Base-by-base conservation (phyloP, 805 yeast species). In the Saccharomyces kudriavzevii region DNA sequence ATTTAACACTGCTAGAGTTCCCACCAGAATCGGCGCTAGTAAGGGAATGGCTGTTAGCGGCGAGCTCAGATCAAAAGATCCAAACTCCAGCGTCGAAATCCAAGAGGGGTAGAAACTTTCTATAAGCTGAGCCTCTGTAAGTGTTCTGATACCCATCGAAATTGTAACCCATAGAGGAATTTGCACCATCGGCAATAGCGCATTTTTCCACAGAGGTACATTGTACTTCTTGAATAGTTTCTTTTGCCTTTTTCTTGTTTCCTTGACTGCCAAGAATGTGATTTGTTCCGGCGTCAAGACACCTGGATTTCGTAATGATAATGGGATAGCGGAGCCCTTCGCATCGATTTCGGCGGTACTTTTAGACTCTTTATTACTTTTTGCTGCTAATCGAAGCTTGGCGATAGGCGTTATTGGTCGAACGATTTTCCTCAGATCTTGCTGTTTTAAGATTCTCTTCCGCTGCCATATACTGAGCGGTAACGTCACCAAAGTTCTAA, bases 151-250 rank as follows among this genome's bases (percentile, higher is more conserved):
- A 1, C 90, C 83, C 59, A 84, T 74, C 11, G 94, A 85, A 77
- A 91, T 75, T 2, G 85, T 75, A 1, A 90, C 76, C 96, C 97
- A 91, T 5, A 91, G 67, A 0, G 98, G 98, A 22, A 92, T 77
- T 65, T 91, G 98, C 17, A 88, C 80, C 0, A 83, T 71, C 1
- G 97, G 97, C 40, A 89, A 72, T 3, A 87, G 61, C 53, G 82
- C 71, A 61, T 87, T 83, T 67, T 90, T 91, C 89, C 95, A 91
- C 54, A 84, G 68, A 63, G 89, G 92, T 51, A 90, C 87, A 9
- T 76, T 73, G 62, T 85, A 76, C 52, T 79, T 76, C 57, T 78
- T 79, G 70, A 86, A 91, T n/a, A 91, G 72, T 49, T 67, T 67
- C 60, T 84, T 82, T 60, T 92, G 95, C 57, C 95, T 75, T 56